Conservation (phyloP, 805 yeast genomes). For the Zygoascus bituminiphila region DNA sequence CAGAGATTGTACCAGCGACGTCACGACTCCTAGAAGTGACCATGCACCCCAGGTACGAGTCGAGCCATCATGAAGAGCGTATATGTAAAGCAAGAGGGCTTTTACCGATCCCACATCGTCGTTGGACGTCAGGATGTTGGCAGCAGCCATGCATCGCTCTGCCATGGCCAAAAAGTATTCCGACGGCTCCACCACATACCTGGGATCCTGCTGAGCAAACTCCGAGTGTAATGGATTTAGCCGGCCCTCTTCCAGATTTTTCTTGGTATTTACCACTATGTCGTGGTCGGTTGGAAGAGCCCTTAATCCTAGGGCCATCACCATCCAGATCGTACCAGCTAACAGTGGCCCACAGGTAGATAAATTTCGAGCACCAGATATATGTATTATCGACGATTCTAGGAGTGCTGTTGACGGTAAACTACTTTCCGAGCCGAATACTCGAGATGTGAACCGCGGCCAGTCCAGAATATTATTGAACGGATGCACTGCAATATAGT, state of each 20-base stretch:
- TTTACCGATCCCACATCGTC: constrained; percentile 3
- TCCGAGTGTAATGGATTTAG: neutral
- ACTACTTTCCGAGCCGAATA: neutral
- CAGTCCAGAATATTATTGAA: neutral
- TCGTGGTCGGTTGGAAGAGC: neutral
- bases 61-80: constrained; percentile 9
- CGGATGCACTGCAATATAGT: neutral
- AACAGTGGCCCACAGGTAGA: neutral
- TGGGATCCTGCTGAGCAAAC: neutral
- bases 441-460: neutral
- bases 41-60: constrained; percentile 11
- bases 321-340: neutral
- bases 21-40: constrained; percentile 12
- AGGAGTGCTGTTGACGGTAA: neutral
- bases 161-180: neutral
- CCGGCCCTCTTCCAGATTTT: neutral
- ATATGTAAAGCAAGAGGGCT: constrained; percentile 6
- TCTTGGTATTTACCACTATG: neutral
- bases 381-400: neutral
- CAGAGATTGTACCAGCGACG: constrained; percentile 7
- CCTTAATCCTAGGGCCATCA: neutral
- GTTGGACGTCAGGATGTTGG: neutral
- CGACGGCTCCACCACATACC: neutral
- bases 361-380: neutral
- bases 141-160: neutral